Percentiles rank a stretch among this genome's conserved stretches.
Conservation (phyloP, 495 filamentous ascomycete species). For the Mytilinidion resinicola region DNA sequence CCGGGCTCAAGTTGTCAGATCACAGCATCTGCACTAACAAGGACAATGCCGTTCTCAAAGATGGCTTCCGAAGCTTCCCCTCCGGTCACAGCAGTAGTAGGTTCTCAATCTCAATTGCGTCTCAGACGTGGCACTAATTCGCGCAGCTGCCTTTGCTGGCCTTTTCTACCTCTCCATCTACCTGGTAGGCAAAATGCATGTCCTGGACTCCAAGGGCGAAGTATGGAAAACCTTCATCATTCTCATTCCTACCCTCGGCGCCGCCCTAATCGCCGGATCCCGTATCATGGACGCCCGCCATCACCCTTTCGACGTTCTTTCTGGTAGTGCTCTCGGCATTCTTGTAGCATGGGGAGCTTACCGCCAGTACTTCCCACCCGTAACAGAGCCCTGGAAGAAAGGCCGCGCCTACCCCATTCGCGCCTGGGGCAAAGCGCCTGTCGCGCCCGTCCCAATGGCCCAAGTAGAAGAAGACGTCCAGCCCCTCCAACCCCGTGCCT, state of each 20-base stretch:
- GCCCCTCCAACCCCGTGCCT: slow-evolving; percentile 10
- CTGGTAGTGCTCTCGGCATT: slow-evolving; percentile 46
- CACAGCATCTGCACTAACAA: slow-evolving; percentile 62
- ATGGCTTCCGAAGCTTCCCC: slow-evolving; percentile 83
- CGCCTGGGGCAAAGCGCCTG: slow-evolving; percentile 44
- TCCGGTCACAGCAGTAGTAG: slow-evolving; percentile 53
- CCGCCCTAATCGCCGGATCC: slow-evolving; percentile 49
- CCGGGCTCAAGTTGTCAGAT: slow-evolving; percentile 52
- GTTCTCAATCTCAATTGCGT: slow-evolving; percentile 2
- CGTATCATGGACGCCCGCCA: slow-evolving; percentile 76
- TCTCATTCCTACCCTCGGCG: slow-evolving; percentile 52
- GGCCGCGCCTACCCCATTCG: slow-evolving; percentile 59
- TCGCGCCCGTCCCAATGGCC: slow-evolving; percentile 8
- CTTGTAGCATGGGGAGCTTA: slow-evolving; percentile 34
- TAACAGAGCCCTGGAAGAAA: slow-evolving; percentile 52
- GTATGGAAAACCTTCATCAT: slow-evolving; percentile 68
- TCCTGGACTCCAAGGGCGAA: slow-evolving; percentile 63
- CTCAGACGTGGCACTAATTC: slow-evolving; percentile 2
- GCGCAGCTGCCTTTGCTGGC: slow-evolving; percentile 60
- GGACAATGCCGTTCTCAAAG: slow-evolving; percentile 60
- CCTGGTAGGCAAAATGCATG: slow-evolving; percentile 49
- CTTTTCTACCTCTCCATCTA: slow-evolving; percentile 73
- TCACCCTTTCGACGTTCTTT: slow-evolving; percentile 84
- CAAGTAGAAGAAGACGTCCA: slow-evolving; percentile 15
- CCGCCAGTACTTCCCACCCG: slow-evolving; percentile 42